Percentiles rank a stretch among this genome's conserved stretches.
These are phyloP conservation scores for Lepidium aucheri DNA, from an alignment of 345 rosid genomes.

Conservation along the genomic window DNA sequence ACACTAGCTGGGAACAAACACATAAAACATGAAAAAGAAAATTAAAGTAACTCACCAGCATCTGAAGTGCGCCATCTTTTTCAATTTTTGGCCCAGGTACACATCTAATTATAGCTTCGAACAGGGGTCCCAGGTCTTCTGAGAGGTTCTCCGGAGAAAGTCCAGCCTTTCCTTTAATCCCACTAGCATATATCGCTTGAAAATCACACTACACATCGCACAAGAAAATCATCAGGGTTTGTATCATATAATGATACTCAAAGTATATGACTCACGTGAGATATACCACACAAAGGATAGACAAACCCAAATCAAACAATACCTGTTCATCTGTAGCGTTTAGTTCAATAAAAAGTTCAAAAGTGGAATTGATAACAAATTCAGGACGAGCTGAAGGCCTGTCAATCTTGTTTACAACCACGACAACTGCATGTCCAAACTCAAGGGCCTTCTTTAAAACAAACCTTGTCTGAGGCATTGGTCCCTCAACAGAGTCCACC, in stretches of 20 bases:
- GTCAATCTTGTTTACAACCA: conserved; percentile 94
- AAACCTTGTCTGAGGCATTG: conserved; percentile 98
- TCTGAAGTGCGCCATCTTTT: conserved; percentile 92
- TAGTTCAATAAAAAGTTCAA: conserved; percentile 91
- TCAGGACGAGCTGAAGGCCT: conserved; percentile 97
- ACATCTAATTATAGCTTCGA: conserved; percentile 86
- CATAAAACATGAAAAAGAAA: conserved; percentile 16
- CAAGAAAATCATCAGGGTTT: background rate
- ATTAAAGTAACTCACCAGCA: conserved; percentile 80
- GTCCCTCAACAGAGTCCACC: conserved; percentile 99
- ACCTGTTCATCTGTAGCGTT: conserved; percentile 99
- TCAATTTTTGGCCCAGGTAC: conserved; percentile 88
- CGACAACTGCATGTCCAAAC: conserved; percentile 92
- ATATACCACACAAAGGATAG: background rate
- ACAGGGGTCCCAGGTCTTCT: conserved; percentile 90
- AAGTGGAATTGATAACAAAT: conserved; percentile 83
- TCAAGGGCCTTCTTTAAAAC: conserved; percentile 96
- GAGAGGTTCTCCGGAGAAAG: conserved; percentile 77
- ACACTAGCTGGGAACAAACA: conserved; percentile 3
- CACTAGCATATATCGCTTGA: conserved; percentile 92
- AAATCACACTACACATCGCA: conserved; percentile 76
- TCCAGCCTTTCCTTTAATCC: conserved; percentile 91
- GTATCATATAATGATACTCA: background rate
- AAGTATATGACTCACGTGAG: background rate
- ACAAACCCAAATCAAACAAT: conserved; percentile 7